Evolutionary conservation across 257 asterid genomes (phyloP).

Genomic region (Scutellaria galericulata): DNA sequence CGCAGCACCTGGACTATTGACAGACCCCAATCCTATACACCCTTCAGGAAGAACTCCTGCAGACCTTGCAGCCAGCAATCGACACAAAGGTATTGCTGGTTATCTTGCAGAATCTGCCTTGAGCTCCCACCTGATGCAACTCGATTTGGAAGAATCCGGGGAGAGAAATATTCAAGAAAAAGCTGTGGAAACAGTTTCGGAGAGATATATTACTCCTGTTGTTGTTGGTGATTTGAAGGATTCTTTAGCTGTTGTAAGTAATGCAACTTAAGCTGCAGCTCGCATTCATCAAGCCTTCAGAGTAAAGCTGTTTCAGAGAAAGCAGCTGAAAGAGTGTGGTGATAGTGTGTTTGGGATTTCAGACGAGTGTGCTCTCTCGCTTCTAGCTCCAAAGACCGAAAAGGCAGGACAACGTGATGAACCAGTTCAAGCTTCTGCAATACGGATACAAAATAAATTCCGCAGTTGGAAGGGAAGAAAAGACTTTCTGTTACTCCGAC

Average conservation of each 20-base stretch:
- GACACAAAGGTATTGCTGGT: slow-evolving; percentile 96
- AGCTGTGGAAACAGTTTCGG: slow-evolving; percentile 69
- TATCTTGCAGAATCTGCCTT: slow-evolving; percentile 80
- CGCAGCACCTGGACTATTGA: slow-evolving; percentile 76
- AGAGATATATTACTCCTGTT: slow-evolving; percentile 67
- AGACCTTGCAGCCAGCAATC: slow-evolving; percentile 82
- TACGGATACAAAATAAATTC: slow-evolving; percentile 83
- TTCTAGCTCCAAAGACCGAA: slow-evolving; percentile 59
- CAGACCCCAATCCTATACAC: slow-evolving; percentile 79
- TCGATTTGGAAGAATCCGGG: slow-evolving; percentile 61
- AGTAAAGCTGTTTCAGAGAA: slow-evolving; percentile 85
- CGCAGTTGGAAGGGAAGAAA: slow-evolving; percentile 95
- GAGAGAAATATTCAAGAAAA: slow-evolving; percentile 45
- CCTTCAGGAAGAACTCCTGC: slow-evolving; percentile 81
- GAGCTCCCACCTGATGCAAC: slow-evolving; percentile 66
- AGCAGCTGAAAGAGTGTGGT: slow-evolving; percentile 64
- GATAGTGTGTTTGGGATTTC: slow-evolving; percentile 66
- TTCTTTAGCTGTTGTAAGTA: slow-evolving; percentile 87
- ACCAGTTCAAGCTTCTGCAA: slow-evolving; percentile 76
- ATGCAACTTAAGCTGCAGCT: slow-evolving; percentile 96
- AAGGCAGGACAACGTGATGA: slow-evolving; percentile 59
- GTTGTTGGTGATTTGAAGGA: slow-evolving; percentile 73
- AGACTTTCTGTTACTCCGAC: slow-evolving; percentile 69
- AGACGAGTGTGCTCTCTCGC: slow-evolving; percentile 71
- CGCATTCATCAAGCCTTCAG: slow-evolving; percentile 87